phyloP scores from a whole-genome alignment of 2,329 filamentous ascomycete species.

The Ceratocystis harringtonii region DNA sequence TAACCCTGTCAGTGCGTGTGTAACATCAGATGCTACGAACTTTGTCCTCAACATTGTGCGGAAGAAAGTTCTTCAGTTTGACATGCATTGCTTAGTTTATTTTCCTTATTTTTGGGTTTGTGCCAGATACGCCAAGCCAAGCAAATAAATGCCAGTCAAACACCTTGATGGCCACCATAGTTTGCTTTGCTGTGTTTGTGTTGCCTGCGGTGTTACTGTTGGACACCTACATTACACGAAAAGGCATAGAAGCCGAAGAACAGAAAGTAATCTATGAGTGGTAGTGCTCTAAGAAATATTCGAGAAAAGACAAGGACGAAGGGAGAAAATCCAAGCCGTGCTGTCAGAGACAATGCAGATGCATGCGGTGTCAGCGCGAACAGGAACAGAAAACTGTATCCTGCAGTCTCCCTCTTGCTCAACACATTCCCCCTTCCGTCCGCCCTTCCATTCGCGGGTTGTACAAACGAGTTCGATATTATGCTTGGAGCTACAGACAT shows the following conservation, averaged over 20 bases:
- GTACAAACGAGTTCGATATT: not conserved
- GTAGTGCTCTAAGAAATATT: not conserved
- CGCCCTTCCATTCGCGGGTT: not conserved
- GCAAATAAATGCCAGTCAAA: not conserved
- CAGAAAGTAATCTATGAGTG: not conserved
- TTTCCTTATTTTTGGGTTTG: not conserved
- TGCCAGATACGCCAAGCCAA: not conserved
- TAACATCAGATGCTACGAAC: not conserved
- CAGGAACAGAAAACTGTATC: not conserved
- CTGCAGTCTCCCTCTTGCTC: not conserved
- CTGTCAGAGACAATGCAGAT: not conserved
- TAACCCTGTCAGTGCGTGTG: not conserved
- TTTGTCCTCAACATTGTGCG: not conserved
- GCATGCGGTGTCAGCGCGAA: not conserved
- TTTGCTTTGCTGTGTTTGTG: slow-evolving; percentile 2
- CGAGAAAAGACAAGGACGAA: not conserved
- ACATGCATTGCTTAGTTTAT: not conserved
- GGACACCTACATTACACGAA: not conserved
- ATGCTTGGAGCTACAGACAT: not conserved
- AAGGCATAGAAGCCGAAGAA: not conserved
- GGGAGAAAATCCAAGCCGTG: not conserved
- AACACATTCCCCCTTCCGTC: not conserved
- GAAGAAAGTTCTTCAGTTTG: no score
- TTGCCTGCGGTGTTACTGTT: not conserved
- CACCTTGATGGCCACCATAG: not conserved